These are phyloP conservation scores for Verticillium nonalfalfae DNA, from an alignment of 2,329 filamentous ascomycete species.

Conservation along the genomic window DNA sequence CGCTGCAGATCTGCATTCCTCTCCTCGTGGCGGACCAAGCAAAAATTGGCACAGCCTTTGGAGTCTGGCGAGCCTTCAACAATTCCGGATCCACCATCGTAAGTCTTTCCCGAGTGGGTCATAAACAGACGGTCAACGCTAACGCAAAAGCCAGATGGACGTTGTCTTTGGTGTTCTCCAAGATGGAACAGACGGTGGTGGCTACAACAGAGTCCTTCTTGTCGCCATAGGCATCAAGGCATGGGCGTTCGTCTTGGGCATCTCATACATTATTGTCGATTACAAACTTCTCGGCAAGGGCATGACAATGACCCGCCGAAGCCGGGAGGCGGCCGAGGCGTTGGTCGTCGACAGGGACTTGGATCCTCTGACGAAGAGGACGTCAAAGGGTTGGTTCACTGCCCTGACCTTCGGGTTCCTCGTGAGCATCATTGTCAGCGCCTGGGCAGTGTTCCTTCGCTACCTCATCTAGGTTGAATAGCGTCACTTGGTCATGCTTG, in stretches of 20 bases:
- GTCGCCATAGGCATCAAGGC: slow-evolving; percentile 14
- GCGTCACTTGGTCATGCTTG: background rate
- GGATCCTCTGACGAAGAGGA: slow-evolving; percentile 13
- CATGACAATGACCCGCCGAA: slow-evolving; percentile 13
- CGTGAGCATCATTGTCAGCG: slow-evolving; percentile 11
- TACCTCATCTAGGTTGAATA: slow-evolving; percentile 11
- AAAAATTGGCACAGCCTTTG: slow-evolving; percentile 16
- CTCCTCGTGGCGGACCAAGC: slow-evolving; percentile 16
- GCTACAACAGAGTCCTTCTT: slow-evolving; percentile 11
- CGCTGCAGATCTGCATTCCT: slow-evolving; percentile 15
- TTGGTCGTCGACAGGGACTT: slow-evolving; percentile 9
- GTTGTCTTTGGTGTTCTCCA: slow-evolving; percentile 16
- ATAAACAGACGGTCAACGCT: background rate
- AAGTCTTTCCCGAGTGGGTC: background rate
- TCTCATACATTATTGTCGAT: slow-evolving; percentile 14
- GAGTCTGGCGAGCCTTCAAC: slow-evolving; percentile 16
- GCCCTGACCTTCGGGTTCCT: slow-evolving; percentile 8
- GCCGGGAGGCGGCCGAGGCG: slow-evolving; percentile 11
- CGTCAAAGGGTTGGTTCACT: slow-evolving; percentile 7
- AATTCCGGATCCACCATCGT: slow-evolving; percentile 17
- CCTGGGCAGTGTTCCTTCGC: slow-evolving; percentile 13
- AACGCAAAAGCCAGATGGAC: slow-evolving; percentile 12
- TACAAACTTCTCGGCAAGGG: slow-evolving; percentile 12
- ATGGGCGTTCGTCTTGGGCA: slow-evolving; percentile 9
- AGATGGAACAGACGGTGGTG: slow-evolving; percentile 12